phyloP scores from a whole-genome alignment of 2,329 filamentous ascomycete species.

The Boeremia lycopersici region DNA sequence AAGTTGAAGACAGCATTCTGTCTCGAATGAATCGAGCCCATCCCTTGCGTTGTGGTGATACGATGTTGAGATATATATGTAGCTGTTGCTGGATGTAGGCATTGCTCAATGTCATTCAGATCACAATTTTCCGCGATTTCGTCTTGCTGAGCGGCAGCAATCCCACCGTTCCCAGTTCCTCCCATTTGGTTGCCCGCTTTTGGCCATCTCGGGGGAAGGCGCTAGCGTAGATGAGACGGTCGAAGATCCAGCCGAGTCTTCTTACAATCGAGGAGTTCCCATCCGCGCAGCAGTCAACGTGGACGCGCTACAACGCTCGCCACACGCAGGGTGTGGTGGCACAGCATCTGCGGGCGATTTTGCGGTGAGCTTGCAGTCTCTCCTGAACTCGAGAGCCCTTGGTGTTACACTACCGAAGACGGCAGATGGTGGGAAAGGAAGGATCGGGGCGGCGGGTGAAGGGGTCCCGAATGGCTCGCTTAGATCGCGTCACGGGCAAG shows the following conservation, averaged over 20 bases:
- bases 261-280: not conserved
- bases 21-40: too few species aligned
- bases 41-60: too few species aligned
- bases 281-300: not conserved
- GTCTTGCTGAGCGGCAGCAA: not conserved
- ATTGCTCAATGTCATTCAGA: too few species aligned
- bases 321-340: constrained; percentile 6
- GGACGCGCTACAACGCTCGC: not conserved
- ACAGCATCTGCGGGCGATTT: constrained; percentile 9
- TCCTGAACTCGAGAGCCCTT: not conserved
- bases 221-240: constrained; percentile 5
- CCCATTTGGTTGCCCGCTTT: not conserved
- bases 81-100: too few species aligned
- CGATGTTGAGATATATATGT: too few species aligned
- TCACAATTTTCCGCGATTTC: too few species aligned
- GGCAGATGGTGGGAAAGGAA: not conserved
- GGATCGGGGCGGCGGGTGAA: constrained; percentile 1
- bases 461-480: constrained; percentile 9
- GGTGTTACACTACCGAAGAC: not conserved
- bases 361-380: constrained; percentile 8
- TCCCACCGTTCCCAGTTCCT: not conserved
- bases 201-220: constrained; percentile 10
- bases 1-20: too few species aligned
- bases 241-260: not conserved
- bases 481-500: not conserved